A percentile compares a stretch with the other conserved stretches of the same genome.
Evolutionary conservation across 1,139 yeast species (phyloP).

Genomic region (Scheffersomyces illinoinensis): DNA sequence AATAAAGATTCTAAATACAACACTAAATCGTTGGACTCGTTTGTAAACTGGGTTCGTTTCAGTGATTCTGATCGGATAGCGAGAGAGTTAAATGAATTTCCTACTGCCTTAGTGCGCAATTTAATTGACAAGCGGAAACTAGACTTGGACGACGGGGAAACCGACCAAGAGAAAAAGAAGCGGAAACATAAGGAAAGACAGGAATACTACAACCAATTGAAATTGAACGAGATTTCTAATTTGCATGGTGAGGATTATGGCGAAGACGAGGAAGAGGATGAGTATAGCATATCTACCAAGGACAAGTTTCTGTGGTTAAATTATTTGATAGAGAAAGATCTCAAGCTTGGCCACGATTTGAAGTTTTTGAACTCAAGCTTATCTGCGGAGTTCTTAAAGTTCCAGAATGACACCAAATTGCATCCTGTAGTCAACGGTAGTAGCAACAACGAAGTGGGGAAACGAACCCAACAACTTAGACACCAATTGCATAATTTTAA

Average conservation of each 20-base stretch:
- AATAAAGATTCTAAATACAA: slow-evolving; percentile 24
- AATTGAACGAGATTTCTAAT: slow-evolving; percentile 15
- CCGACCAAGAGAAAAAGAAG: slow-evolving; percentile 26
- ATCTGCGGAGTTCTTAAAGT: slow-evolving; percentile 26
- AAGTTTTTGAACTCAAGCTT: slow-evolving; percentile 38
- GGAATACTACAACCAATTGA: slow-evolving; percentile 43
- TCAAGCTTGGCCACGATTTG: slow-evolving; percentile 43
- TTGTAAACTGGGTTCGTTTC: slow-evolving; percentile 36
- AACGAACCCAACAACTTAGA: slow-evolving; percentile 22
- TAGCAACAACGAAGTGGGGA: slow-evolving; percentile 11
- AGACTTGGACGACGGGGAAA: slow-evolving; percentile 26
- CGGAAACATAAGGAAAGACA: slow-evolving; percentile 26
- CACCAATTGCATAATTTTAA: slow-evolving; percentile 25
- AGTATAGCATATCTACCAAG: slow-evolving; percentile 23
- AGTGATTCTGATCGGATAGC: slow-evolving; percentile 28
- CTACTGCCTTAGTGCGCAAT: slow-evolving; percentile 29
- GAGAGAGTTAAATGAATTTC: slow-evolving; percentile 33
- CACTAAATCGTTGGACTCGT: slow-evolving; percentile 41
- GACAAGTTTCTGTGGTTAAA: slow-evolving; percentile 42
- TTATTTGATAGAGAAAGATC: slow-evolving; percentile 45
- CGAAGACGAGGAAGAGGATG: slow-evolving; percentile 34
- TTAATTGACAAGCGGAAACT: slow-evolving; percentile 42
- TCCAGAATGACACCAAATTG: slow-evolving; percentile 29
- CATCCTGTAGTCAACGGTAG: slow-evolving; percentile 26
- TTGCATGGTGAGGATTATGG: slow-evolving; percentile 11